Evolutionary conservation across 2,329 filamentous ascomycete genomes (phyloP), one percentile per base, ranked within the genome.

Genomic region (Alternaria longipes): DNA sequence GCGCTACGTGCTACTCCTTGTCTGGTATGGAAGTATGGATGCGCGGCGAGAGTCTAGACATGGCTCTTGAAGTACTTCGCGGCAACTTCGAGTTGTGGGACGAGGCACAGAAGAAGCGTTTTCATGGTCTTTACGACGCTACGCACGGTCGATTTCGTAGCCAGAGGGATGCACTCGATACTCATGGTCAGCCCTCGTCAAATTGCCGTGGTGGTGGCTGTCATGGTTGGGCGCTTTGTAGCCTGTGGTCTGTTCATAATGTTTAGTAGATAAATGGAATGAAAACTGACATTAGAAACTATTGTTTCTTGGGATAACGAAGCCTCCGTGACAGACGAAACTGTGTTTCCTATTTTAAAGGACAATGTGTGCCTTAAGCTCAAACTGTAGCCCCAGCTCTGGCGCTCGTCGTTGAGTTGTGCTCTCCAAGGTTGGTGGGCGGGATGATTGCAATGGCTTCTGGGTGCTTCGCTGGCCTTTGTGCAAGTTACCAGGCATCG

Each of bases 11-110:
- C 41, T 22, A 16, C 8, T 8, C n/a, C 2, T 7, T 2, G 7
- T 4, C 4, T 1, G 32, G 30, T 14, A 1, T 24, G 0, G 20
- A 57, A 1, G 51, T 38, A 0, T 75, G 66, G 67, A 72, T 70
- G 65, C 56, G 51, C 3, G 72, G 69, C 45, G 55, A 58, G 3
- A 58, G 63, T 18, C 54, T 76, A 1, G 62, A 72, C 41, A 69
- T 66, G 46, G 61, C 68, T 1, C 60, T 75, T 11, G 66, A 67
- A 42, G 49, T 67, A 2, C 55, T 73, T 54, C 12, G 58, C 59
- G 24, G 24, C 24, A 26, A 26, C 24, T 26, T 26, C 24, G 24
- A 26, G 24, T 26, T 26, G 24, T 26, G 6, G 24, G 24, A 26
- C 24, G 24, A 26, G 24, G 24, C 24, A 26, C 6, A 26, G 24